phyloP scores from a whole-genome alignment of 345 rosid genomes.

The Pistacia atlantica region DNA sequence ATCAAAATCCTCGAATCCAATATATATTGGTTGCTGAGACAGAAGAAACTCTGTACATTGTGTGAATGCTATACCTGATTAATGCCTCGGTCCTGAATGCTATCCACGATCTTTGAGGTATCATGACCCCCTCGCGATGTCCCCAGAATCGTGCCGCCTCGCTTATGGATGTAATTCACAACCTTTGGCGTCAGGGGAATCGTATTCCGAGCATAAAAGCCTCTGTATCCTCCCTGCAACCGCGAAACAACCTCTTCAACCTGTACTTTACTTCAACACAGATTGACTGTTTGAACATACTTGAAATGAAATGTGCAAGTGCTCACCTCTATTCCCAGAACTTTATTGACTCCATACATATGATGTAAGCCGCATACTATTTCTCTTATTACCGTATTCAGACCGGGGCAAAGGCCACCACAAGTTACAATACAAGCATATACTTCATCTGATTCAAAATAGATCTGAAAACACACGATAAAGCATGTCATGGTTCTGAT shows the following conservation, averaged over 20 bases:
- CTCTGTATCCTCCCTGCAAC: constrained; percentile 83
- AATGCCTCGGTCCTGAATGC: constrained; percentile 94
- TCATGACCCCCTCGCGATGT: constrained; percentile 87
- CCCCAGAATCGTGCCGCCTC: constrained; percentile 86
- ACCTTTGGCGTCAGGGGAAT: constrained; percentile 62
- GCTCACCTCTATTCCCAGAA: constrained; percentile 82
- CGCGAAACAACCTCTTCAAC: not conserved
- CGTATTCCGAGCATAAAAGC: constrained; percentile 82
- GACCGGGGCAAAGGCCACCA: constrained; percentile 91
- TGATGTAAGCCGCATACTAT: constrained; percentile 69
- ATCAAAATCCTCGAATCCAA: not conserved
- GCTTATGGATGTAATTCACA: constrained; percentile 86
- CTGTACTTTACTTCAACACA: not conserved
- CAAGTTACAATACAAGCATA: constrained; percentile 88
- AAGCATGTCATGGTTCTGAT: not conserved
- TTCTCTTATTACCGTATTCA: constrained; percentile 89
- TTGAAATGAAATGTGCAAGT: not conserved
- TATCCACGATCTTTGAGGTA: constrained; percentile 84
- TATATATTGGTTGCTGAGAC: not conserved
- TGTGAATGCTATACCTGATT: constrained; percentile 52
- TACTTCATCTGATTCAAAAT: constrained; percentile 76
- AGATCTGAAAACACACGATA: constrained; percentile 43
- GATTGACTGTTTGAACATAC: not conserved
- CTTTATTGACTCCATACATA: constrained; percentile 79
- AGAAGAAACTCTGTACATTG: not conserved